Base-by-base conservation (phyloP, 176 grass and related monocot species). In the Neostapfia colusana region DNA sequence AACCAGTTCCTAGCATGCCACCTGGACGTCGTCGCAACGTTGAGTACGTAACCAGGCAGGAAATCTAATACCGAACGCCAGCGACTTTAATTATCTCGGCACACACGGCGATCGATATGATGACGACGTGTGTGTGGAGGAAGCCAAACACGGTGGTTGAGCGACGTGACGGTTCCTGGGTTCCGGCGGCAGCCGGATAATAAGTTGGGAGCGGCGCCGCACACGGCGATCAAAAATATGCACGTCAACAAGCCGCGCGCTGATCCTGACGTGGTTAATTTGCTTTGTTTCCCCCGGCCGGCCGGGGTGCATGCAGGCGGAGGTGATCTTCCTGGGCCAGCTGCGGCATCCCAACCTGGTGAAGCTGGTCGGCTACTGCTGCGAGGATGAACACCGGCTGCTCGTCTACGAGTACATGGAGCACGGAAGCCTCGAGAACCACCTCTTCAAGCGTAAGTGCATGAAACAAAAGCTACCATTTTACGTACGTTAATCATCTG, bases 331-430 rank as follows among this genome's bases (percentile, higher is more conserved):
- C 86, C 81, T 93, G 5, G 88, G 91, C 50, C 91, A 90, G 86
- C 76, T 93, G 24, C 85, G 91, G 79, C 91, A 93, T 36, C 85
- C 78, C 62, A 93, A 93, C 83, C 88, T 93, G 75, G 91, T 93
- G 85, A 93, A 93, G 82, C 83, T 93, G 82, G 86, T 93, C 23
- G 91, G 91, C 36, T 93, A 93, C 85, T 93, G 91, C 78, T 90
- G 88, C 63, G 91, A 93, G 85, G 84, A 85, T 43, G 84, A 90
- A 37, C 65, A 93, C 71, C 75, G 91, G 20, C 87, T 93, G 15
- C 65, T 93, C 43, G 91, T 93, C 61, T 93, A 93, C 64, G 91
- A 93, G 87, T 93, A 87, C 68, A 90, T 93, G 85, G 62, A 80
- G 6, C 60, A 84, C 7, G 85, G 88, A 57, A 93, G 91, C 77